Evolutionary conservation across 768 basidiomycete species (phyloP).

Genomic region (Leccinum disarticulatum): DNA sequence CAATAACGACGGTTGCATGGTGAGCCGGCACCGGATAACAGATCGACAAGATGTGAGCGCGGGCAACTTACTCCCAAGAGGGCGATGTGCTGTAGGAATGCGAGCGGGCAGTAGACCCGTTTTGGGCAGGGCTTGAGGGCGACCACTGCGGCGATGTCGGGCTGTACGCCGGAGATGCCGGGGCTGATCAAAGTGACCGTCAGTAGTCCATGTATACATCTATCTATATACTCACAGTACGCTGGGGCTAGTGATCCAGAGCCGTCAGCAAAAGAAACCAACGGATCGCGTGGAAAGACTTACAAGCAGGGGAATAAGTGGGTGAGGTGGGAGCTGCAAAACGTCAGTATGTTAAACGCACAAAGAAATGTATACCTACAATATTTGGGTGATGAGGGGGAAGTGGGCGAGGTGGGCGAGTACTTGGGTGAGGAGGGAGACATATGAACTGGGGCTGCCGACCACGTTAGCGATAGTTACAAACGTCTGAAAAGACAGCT

Average conservation of each 20-base stretch:
- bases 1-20: constrained; percentile 7
- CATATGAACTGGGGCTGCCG: constrained; percentile 70
- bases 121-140: constrained; percentile 73
- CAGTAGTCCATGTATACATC: background rate
- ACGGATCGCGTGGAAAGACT: constrained; percentile 33
- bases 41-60: constrained; percentile 8
- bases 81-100: constrained; percentile 49
- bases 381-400: constrained; percentile 90
- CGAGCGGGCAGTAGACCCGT: constrained; percentile 38
- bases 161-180: constrained; percentile 84
- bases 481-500: constrained; percentile 29
- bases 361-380: constrained; percentile 48
- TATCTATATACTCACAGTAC: constrained; percentile 59
- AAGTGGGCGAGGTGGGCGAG: constrained; percentile 90
- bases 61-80: constrained; percentile 46
- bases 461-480: constrained; percentile 9
- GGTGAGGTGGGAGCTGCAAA: constrained; percentile 78
- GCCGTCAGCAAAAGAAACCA: constrained; percentile 6
- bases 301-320: constrained; percentile 85
- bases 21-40: constrained; percentile 13
- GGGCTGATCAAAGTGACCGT: constrained; percentile 46
- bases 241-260: constrained; percentile 55
- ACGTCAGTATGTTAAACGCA: constrained; percentile 9
- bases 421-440: constrained; percentile 92
- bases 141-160: constrained; percentile 86